Evolutionary conservation across 495 filamentous ascomycete species (phyloP).

Genomic region (Neurospora cerealis): DNA sequence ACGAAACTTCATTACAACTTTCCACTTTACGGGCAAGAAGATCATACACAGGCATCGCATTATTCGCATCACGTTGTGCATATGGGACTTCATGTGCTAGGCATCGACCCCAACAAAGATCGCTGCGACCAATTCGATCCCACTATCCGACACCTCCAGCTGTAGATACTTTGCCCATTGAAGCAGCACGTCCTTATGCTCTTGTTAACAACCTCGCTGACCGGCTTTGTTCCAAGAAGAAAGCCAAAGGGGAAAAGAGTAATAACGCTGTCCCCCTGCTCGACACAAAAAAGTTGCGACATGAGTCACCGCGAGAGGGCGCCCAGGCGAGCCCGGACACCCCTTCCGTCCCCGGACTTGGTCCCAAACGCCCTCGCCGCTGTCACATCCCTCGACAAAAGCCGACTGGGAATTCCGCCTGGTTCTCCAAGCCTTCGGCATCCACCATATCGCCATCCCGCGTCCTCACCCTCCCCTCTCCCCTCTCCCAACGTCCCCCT

Average conservation of each 20-base stretch:
- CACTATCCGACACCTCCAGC: neutral
- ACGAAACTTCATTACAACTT: neutral
- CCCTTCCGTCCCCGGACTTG: neutral
- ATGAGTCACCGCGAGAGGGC: neutral
- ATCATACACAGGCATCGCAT: neutral
- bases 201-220: neutral
- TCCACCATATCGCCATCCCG: neutral
- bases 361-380: neutral
- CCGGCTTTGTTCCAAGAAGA: neutral
- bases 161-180: neutral
- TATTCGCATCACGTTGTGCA: neutral
- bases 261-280: neutral
- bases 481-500: neutral
- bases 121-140: neutral
- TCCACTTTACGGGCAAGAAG: neutral
- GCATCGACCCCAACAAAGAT: neutral
- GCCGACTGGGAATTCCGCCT: neutral
- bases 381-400: neutral
- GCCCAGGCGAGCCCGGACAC: neutral
- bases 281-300: neutral
- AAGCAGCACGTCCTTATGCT: neutral
- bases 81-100: neutral
- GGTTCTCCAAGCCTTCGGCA: neutral
- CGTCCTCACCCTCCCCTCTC: neutral
- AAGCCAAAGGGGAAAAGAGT: neutral